Base-by-base conservation (phyloP, 139 green algal species). In the Volvox africanus region DNA sequence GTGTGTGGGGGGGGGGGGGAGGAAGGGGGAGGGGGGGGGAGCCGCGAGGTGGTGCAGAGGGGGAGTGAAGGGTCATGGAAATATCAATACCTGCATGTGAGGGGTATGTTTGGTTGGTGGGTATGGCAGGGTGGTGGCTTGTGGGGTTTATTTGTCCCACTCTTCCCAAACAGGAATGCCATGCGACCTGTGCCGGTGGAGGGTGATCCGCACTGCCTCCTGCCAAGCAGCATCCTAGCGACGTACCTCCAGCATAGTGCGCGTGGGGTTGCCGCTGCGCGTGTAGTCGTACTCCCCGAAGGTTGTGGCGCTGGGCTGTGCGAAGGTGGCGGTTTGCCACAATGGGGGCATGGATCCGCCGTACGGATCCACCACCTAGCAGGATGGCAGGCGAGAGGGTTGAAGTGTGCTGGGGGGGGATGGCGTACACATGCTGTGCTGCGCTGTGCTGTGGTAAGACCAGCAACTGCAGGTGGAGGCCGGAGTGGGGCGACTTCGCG, bases 241-340 rank as follows among this genome's bases (percentile, higher is more conserved):
- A 79, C 92, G 92, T 55, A 89, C 92, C 91, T 98, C 95, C 30
- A 98, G 92, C 36, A 96, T 92, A 20, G 94, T 94, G 21, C 98
- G 89, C 0, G 98, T 99, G 36, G 98, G 98, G 94, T 99, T 99
- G 61, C 98, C 98, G 36, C 93, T 97, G 88, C 98, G 96, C 0
- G 97, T 98, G 97, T 99, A 99, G 94, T 99, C 98, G 92, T 99
- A 99, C 22, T 94, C 91, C 0, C 97, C 97, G 69, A 93, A 95
- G 32, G 97, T 95, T 17, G 95, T 98, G 11, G 98, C 96, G 44
- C 82, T 94, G 17, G 97, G 97, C 94, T 99, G 96, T 55, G 93
- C 93, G 92, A 96, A 97, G 22, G 94, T 99, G 35, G 98, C 97
- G 1, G 98, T 99, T 94, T 99, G 98, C 92, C 99, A 99, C 73